Evolutionary conservation across 192 early-diverging fungal genomes (phyloP).

Genomic region (Anaeromyces robustus): DNA sequence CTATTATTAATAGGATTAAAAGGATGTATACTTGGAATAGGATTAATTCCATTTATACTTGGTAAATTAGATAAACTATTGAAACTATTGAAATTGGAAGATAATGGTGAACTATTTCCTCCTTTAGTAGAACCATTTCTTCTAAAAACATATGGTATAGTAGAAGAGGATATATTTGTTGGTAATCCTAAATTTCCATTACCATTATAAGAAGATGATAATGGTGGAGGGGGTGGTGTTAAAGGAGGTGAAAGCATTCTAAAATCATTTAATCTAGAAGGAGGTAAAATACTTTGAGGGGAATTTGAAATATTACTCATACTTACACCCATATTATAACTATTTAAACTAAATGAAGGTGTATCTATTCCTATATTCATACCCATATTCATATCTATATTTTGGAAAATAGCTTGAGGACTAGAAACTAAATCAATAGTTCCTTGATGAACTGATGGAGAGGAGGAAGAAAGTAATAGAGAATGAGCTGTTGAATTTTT

Average conservation of each 20-base stretch:
- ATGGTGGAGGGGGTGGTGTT: neutral
- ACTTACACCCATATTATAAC: neutral
- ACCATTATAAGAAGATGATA: neutral
- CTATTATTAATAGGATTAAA: neutral
- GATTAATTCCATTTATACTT: no score
- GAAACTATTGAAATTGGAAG: no score
- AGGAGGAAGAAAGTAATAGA: neutral
- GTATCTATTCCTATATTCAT: neutral
- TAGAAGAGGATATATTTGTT: neutral
- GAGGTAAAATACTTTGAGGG: neutral
- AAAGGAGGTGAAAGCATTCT: neutral
- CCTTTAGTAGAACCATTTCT: no score
- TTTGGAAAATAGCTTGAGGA: neutral
- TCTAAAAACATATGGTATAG: neutral
- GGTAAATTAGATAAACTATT: no score
- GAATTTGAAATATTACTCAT: neutral
- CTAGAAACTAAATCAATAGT: neutral
- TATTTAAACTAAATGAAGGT: neutral
- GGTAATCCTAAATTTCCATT: neutral
- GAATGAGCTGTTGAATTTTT: neutral
- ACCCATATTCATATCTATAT: neutral
- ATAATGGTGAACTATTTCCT: no score
- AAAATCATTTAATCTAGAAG: neutral
- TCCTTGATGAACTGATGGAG: neutral
- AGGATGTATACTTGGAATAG: no score